These are phyloP conservation scores for Marasmius tenuissimus DNA, from an alignment of 1,284 basidiomycete species.

Conservation along the genomic window DNA sequence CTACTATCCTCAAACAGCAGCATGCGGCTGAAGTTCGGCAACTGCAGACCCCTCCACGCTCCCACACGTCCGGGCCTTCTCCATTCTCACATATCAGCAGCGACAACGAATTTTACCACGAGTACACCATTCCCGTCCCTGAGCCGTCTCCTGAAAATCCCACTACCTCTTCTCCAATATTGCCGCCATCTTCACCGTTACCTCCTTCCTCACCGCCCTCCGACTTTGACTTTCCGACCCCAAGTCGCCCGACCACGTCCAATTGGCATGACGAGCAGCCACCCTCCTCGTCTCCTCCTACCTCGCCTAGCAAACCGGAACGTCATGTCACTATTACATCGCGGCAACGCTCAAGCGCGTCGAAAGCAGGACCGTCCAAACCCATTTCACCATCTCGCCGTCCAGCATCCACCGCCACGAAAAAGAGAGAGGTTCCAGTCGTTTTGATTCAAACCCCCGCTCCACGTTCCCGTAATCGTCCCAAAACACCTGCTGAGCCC, in stretches of 20 bases:
- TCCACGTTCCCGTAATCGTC: background rate
- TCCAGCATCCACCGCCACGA: background rate
- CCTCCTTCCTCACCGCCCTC: background rate
- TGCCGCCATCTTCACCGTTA: constrained; percentile 18
- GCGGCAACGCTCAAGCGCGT: background rate
- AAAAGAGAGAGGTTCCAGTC: background rate
- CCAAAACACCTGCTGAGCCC: background rate
- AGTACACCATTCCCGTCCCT: constrained; percentile 13
- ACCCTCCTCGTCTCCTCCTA: background rate
- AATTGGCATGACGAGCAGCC: background rate
- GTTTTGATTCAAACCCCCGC: background rate
- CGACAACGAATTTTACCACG: constrained; percentile 13
- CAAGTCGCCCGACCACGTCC: background rate
- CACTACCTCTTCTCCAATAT: constrained; percentile 16
- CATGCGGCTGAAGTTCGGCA: constrained; percentile 16
- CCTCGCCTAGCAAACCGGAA: background rate
- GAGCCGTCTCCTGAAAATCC: background rate
- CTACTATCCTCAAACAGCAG: background rate
- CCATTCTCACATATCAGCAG: constrained; percentile 14
- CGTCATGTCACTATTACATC: background rate
- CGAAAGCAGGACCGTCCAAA: background rate
- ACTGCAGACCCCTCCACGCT: constrained; percentile 43
- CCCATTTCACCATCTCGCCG: background rate
- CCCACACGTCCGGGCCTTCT: constrained; percentile 20
- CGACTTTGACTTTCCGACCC: background rate